Evolutionary conservation across 2,329 filamentous ascomycete genomes (phyloP).

Genomic region (Pseudocercospora fijiensis): DNA sequence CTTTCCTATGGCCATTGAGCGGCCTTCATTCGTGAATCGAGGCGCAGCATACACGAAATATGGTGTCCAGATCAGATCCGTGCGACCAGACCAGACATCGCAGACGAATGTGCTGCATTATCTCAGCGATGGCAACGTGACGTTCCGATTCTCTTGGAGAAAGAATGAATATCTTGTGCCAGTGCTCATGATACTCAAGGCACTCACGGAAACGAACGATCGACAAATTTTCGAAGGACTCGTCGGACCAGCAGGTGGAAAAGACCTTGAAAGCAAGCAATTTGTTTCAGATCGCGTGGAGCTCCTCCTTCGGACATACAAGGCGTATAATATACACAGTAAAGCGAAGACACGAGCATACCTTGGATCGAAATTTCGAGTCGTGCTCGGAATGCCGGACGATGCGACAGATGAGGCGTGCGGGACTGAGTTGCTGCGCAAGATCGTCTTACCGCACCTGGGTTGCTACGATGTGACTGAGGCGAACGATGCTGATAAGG

Average conservation of each 20-base stretch:
- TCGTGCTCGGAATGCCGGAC: constrained; percentile 79
- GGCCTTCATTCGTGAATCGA: constrained; percentile 84
- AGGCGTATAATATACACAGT: constrained; percentile 80
- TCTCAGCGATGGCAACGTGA: constrained; percentile 91
- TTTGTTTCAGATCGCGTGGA: constrained; percentile 95
- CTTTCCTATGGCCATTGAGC: constrained; percentile 90
- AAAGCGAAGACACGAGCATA: constrained; percentile 80
- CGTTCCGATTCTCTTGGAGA: constrained; percentile 95
- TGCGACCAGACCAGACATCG: constrained; percentile 94
- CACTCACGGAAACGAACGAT: constrained; percentile 92
- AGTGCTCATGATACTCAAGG: constrained; percentile 94
- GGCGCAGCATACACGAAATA: constrained; percentile 84
- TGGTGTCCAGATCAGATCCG: constrained; percentile 87
- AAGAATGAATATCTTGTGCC: constrained; percentile 97
- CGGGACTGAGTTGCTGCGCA: constrained; percentile 85
- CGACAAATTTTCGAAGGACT: constrained; percentile 94
- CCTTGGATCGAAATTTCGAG: constrained; percentile 85
- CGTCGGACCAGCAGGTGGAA: constrained; percentile 72
- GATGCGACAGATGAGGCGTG: constrained; percentile 85
- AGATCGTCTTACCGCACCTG: constrained; percentile 86
- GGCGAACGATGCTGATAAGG: constrained; percentile 85
- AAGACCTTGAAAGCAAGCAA: constrained; percentile 75
- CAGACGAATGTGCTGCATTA: constrained; percentile 98
- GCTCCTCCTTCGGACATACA: constrained; percentile 87
- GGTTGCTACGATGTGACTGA: constrained; percentile 82